These are phyloP conservation scores for Chimonanthus salicifolius DNA, from an alignment of 164 flowering plant genomes.

Conservation along the genomic window DNA sequence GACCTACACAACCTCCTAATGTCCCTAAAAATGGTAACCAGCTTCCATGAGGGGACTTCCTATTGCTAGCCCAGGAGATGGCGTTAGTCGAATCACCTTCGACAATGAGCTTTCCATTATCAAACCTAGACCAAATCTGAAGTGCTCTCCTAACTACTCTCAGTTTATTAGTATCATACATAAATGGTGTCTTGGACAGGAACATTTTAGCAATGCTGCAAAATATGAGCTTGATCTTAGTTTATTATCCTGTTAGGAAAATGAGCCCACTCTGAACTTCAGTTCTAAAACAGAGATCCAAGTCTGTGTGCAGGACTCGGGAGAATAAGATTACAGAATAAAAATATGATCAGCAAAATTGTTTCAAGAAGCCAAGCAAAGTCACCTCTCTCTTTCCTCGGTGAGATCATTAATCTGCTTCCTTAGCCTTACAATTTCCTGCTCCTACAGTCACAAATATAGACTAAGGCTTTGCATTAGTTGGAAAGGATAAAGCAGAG, in stretches of 20 bases:
- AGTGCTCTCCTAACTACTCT: no score
- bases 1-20: no score
- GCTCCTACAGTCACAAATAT: constrained; percentile 37
- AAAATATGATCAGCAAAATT: neutral
- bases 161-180: no score
- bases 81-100: no score
- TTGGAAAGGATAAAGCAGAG: neutral
- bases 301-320: neutral
- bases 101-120: no score
- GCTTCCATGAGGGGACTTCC: no score
- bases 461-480: neutral
- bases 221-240: neutral
- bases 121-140: no score
- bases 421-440: constrained; percentile 46
- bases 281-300: neutral
- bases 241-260: neutral
- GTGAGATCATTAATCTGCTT: constrained; percentile 42
- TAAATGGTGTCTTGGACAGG: no score
- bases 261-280: neutral
- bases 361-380: neutral
- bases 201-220: neutral
- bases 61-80: no score
- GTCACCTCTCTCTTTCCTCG: constrained; percentile 65
- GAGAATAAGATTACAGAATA: neutral
- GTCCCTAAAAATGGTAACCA: no score